These are phyloP conservation scores for Suhomyces sp. DNA, from an alignment of 805 yeast genomes.

Conservation along the genomic window DNA sequence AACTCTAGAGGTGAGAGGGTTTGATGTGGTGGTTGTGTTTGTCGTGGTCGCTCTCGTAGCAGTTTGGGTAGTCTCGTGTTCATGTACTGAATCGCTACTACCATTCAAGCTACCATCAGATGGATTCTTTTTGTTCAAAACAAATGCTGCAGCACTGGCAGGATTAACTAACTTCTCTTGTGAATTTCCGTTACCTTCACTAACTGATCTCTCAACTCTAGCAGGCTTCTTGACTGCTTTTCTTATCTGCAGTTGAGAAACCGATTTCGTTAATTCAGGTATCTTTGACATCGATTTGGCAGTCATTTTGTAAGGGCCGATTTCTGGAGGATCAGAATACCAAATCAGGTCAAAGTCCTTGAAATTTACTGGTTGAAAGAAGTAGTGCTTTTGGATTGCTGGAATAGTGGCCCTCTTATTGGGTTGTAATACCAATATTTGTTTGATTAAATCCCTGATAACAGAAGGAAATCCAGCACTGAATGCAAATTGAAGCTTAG, in stretches of 20 bases:
- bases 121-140: constrained; percentile 24
- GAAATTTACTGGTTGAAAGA: constrained; percentile 73
- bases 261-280: constrained; percentile 38
- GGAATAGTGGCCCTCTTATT: constrained; percentile 57
- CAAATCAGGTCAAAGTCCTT: constrained; percentile 63
- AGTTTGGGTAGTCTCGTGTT: constrained; percentile 24
- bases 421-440: constrained; percentile 71
- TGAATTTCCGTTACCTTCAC: constrained; percentile 8
- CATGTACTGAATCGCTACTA: constrained; percentile 3
- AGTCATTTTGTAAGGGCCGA: constrained; percentile 69
- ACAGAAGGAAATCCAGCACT: constrained; percentile 57
- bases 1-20: constrained; percentile 25
- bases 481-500: constrained; percentile 78
- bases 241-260: constrained; percentile 16
- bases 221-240: constrained; percentile 10
- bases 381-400: constrained; percentile 63
- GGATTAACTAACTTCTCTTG: constrained; percentile 15
- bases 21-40: constrained; percentile 60
- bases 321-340: constrained; percentile 63
- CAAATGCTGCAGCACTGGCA: constrained; percentile 44
- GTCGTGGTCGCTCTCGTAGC: constrained; percentile 19
- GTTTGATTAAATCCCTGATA: constrained; percentile 65
- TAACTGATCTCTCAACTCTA: constrained; percentile 3
- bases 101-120: constrained; percentile 8
- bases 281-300: constrained; percentile 80